Conservation (phyloP, 768 basidiomycete species). For the Lactifluus pinguis region DNA sequence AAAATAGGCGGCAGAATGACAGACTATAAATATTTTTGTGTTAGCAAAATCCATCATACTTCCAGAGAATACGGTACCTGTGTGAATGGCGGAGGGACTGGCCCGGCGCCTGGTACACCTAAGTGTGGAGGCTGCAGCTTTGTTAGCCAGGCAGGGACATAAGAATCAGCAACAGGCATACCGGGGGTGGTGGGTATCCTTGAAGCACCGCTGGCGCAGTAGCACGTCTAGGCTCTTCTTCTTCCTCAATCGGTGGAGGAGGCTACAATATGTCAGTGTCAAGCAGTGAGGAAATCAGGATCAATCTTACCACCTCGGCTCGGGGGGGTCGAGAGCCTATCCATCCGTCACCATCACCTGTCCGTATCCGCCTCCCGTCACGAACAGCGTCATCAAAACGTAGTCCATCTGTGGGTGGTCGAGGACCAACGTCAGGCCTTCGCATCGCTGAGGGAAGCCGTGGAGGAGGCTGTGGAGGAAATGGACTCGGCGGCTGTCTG, state of each 20-base stretch:
- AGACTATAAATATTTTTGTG: slow-evolving; percentile 33
- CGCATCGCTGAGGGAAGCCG: neutral
- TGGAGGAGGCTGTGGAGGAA: neutral
- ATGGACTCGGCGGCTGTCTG: neutral
- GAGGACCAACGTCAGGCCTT: neutral
- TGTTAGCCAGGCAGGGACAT: neutral
- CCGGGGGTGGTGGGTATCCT: neutral
- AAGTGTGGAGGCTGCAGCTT: neutral
- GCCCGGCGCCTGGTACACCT: neutral
- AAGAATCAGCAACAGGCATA: neutral
- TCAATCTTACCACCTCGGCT: neutral
- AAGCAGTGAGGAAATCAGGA: too few relatives aligned
- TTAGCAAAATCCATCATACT: neutral
- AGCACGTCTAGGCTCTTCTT: neutral
- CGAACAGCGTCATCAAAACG: neutral
- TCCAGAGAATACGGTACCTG: slow-evolving; percentile 18
- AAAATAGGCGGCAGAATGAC: slow-evolving; percentile 53
- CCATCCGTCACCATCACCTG: neutral
- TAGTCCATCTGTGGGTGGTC: neutral
- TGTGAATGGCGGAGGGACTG: slow-evolving; percentile 13
- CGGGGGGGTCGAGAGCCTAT: neutral
- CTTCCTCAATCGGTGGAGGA: neutral
- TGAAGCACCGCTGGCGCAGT: neutral
- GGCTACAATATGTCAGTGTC: slow-evolving; percentile 1
- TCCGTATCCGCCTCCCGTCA: neutral